Percentiles rank a stretch among this genome's conserved stretches.
Evolutionary conservation across 345 rosid species (phyloP).

Genomic region (Erodium maritimum): DNA sequence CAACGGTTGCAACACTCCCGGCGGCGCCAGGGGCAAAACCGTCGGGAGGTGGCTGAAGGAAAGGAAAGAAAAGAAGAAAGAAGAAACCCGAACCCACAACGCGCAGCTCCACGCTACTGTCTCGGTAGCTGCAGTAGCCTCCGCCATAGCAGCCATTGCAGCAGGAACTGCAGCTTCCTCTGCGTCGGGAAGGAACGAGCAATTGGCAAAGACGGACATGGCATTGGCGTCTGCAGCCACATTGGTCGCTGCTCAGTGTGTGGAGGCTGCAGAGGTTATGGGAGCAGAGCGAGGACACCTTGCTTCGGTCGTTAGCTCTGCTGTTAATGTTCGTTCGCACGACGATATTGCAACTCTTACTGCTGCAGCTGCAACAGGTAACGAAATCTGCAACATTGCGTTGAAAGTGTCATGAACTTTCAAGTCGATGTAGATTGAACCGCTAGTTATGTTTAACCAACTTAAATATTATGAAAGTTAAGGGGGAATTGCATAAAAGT

Average conservation of each 20-base stretch:
- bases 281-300: constrained; percentile 82
- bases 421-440: no score
- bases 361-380: constrained; percentile 98
- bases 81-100: constrained; percentile 71
- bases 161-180: constrained; percentile 78
- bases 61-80: constrained; percentile 86
- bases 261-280: constrained; percentile 81
- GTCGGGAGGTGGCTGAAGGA: constrained; percentile 97
- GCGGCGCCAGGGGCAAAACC: constrained; percentile 62
- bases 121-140: constrained; percentile 90
- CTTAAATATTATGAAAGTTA: no score
- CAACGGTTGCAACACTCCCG: constrained; percentile 33
- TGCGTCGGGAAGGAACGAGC: constrained; percentile 46
- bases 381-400: no score
- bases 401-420: no score
- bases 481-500: no score
- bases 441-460: no score
- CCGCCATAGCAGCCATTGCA: constrained; percentile 76
- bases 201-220: constrained; percentile 54
- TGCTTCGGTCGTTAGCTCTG: constrained; percentile 73
- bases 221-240: constrained; percentile 94
- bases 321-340: constrained; percentile 76
- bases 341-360: constrained; percentile 84
- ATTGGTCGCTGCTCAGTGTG: constrained; percentile 90
- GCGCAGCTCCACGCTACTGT: constrained; percentile 86